These are phyloP conservation scores for Scleromitrula shiraiana DNA, from an alignment of 2,329 filamentous ascomycete genomes.

Conservation along the genomic window DNA sequence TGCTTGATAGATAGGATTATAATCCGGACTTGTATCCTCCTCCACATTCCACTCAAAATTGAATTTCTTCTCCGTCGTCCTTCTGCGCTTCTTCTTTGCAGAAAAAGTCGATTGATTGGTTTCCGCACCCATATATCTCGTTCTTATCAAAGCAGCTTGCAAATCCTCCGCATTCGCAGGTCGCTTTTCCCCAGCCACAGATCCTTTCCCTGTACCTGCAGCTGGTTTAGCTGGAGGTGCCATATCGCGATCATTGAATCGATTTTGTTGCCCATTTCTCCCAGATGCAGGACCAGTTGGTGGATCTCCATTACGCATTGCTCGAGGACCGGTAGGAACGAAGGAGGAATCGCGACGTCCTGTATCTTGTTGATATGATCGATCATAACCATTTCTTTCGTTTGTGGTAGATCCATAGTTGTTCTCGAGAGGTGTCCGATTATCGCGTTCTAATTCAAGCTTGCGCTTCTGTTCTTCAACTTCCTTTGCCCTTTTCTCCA, in stretches of 20 bases:
- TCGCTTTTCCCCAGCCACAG: slow-evolving; percentile 31
- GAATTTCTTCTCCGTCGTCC: slow-evolving; percentile 94
- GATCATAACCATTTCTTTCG: slow-evolving; percentile 18
- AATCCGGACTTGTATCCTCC: slow-evolving; percentile 81
- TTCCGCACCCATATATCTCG: slow-evolving; percentile 87
- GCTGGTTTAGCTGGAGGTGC: slow-evolving; percentile 26
- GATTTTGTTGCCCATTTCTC: slow-evolving; percentile 18
- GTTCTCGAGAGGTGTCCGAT: slow-evolving; percentile 16
- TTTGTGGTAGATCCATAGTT: slow-evolving; percentile 14
- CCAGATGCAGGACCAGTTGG: slow-evolving; percentile 37
- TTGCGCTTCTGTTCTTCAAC: slow-evolving; percentile 53
- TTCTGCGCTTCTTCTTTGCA: slow-evolving; percentile 88
- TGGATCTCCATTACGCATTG: slow-evolving; percentile 48
- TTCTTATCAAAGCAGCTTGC: slow-evolving; percentile 66
- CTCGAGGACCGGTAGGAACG: slow-evolving; percentile 65
- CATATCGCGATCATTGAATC: slow-evolving; percentile 15
- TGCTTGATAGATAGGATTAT: slow-evolving; percentile 72
- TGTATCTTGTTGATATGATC: slow-evolving; percentile 15
- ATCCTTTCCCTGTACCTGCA: slow-evolving; percentile 23
- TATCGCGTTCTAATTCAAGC: slow-evolving; percentile 25
- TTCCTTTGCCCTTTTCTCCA: slow-evolving; percentile 70
- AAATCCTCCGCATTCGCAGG: slow-evolving; percentile 46
- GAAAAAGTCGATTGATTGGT: slow-evolving; percentile 83
- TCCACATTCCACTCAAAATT: slow-evolving; percentile 97
- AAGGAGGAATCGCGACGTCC: slow-evolving; percentile 24